Percentiles rank a stretch among this genome's conserved stretches.
These are phyloP conservation scores for Macadamia tetraphylla DNA, from an alignment of 164 flowering plant species.

Conservation along the genomic window DNA sequence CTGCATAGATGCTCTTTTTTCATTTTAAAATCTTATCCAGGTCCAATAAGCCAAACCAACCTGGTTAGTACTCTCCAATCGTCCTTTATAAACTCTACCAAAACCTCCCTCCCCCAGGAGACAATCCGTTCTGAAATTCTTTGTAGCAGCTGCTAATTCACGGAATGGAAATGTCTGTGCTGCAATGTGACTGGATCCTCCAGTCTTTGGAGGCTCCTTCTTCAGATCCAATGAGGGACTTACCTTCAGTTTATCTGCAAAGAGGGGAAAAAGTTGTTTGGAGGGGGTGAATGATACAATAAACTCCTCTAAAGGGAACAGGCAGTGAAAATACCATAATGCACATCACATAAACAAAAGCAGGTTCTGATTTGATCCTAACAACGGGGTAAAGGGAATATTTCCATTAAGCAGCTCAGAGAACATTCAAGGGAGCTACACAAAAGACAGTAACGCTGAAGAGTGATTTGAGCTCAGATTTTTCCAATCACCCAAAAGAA, in stretches of 20 bases:
- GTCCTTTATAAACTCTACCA: constrained; percentile 78
- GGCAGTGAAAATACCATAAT: background rate
- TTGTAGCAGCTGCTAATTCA: constrained; percentile 64
- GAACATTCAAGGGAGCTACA: background rate
- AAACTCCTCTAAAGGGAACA: background rate
- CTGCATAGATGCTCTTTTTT: background rate
- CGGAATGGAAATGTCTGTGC: constrained; percentile 59
- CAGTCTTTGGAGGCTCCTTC: constrained; percentile 32
- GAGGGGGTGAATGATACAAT: background rate
- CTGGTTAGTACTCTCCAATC: constrained; percentile 49
- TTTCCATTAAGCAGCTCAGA: background rate
- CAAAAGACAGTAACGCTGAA: constrained; percentile 5
- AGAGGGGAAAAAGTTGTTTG: background rate
- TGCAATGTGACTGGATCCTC: constrained; percentile 27
- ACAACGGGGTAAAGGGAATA: background rate
- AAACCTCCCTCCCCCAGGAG: constrained; percentile 91
- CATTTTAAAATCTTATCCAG: background rate
- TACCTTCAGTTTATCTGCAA: constrained; percentile 17
- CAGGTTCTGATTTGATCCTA: background rate
- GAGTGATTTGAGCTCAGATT: constrained; percentile 5
- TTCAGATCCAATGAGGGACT: constrained; percentile 14
- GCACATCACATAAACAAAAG: too few species aligned
- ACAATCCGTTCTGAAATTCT: constrained; percentile 60
- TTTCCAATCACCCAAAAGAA: background rate
- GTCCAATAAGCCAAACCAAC: constrained; percentile 18